These are phyloP conservation scores for Agaricus blazei DNA, from an alignment of 768 basidiomycete genomes.

Conservation along the genomic window DNA sequence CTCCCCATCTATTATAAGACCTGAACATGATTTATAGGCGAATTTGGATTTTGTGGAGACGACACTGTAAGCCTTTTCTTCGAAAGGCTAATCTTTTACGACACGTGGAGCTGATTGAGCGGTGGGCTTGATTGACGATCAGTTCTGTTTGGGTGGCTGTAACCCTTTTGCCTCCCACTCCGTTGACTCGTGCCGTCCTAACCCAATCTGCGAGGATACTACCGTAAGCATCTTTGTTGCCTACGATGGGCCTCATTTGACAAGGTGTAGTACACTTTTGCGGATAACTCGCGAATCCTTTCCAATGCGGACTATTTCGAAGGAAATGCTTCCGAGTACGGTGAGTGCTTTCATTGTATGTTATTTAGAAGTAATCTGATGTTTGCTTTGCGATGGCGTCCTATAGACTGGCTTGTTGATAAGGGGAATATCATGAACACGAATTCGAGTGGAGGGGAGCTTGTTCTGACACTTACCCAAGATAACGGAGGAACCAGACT, in stretches of 20 bases:
- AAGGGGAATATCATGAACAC: constrained; percentile 62
- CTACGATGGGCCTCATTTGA: not conserved
- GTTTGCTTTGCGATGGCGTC: not conserved
- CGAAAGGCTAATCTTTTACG: not conserved
- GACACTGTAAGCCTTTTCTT: constrained; percentile 30
- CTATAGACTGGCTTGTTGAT: constrained; percentile 66
- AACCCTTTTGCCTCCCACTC: constrained; percentile 67
- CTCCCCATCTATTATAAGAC: not conserved
- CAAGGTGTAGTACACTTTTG: constrained; percentile 47
- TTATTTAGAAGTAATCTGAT: not conserved
- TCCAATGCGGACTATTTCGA: constrained; percentile 62
- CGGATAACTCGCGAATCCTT: constrained; percentile 61
- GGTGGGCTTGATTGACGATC: not conserved
- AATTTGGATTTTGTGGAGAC: constrained; percentile 51
- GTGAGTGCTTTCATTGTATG: constrained; percentile 24
- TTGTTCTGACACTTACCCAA: constrained; percentile 64
- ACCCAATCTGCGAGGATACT: constrained; percentile 63
- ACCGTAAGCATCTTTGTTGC: constrained; percentile 34
- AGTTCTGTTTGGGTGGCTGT: constrained; percentile 88
- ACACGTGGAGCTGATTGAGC: constrained; percentile 2
- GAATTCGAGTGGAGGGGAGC: constrained; percentile 56
- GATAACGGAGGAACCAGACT: constrained; percentile 72
- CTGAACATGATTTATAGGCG: constrained; percentile 27
- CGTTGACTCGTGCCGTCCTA: constrained; percentile 62
- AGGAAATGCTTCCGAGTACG: constrained; percentile 70